Conservation (phyloP, 2,329 filamentous ascomycete genomes). For the Dactylonectria macrodidyma region DNA sequence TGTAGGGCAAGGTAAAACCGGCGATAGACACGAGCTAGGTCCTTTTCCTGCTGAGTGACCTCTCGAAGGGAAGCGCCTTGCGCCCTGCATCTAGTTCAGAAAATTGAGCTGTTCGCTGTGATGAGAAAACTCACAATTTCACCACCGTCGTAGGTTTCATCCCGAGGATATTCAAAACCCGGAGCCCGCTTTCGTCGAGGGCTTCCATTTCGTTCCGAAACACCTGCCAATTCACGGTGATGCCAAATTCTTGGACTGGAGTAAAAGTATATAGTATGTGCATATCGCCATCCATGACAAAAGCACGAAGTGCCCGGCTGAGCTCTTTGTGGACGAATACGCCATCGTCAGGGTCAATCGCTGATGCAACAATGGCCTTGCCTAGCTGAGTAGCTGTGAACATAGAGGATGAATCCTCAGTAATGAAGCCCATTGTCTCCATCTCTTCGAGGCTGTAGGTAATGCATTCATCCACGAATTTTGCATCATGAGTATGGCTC, state of each 20-base stretch:
- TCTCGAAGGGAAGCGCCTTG: conserved; percentile 77
- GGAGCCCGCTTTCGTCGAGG: conserved; percentile 79
- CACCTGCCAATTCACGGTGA: conserved; percentile 78
- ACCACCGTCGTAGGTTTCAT: conserved; percentile 78
- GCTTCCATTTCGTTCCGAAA: conserved; percentile 80
- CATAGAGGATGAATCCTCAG: conserved; percentile 62
- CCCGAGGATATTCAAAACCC: conserved; percentile 78
- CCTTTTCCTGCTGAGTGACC: conserved; percentile 71
- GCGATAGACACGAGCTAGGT: conserved; percentile 74
- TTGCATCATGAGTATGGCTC: conserved; percentile 67
- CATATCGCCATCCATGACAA: conserved; percentile 87
- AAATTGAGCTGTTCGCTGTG: conserved; percentile 6
- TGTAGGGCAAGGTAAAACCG: conserved; percentile 84
- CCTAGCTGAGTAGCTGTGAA: conserved; percentile 77
- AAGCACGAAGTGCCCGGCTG: conserved; percentile 75
- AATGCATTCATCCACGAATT: conserved; percentile 67
- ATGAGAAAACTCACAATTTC: conserved; percentile 67
- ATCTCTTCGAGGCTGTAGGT: conserved; percentile 73
- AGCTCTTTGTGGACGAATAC: conserved; percentile 81
- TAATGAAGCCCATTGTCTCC: conserved; percentile 68
- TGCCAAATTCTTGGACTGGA: conserved; percentile 72
- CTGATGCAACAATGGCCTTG: conserved; percentile 79
- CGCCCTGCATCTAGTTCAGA: conserved; percentile 64
- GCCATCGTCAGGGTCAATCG: conserved; percentile 81
- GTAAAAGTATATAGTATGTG: conserved; percentile 85